Percentiles rank a stretch among this genome's conserved stretches.
phyloP scores from a whole-genome alignment of 192 early-diverging fungal genomes.

The Coemansia sp. region DNA sequence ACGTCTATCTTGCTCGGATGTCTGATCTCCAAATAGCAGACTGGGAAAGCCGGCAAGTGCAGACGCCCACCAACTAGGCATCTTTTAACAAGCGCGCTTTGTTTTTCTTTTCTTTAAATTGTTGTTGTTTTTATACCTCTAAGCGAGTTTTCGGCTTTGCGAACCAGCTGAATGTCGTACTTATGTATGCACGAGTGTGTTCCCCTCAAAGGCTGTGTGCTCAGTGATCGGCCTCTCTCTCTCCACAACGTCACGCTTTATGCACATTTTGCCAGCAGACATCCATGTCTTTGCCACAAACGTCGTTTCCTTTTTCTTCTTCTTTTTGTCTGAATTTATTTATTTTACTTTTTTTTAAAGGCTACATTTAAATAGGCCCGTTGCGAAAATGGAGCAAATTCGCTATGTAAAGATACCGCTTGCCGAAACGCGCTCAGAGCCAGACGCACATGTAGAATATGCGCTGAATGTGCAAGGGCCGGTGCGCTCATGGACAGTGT shows the following conservation, averaged over 20 bases:
- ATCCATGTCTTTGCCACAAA: too few species aligned
- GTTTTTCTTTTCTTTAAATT: constrained; percentile 3
- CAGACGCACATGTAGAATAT: constrained; percentile 65
- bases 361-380: too few species aligned
- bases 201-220: too few species aligned
- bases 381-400: constrained; percentile 46
- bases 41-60: constrained; percentile 32
- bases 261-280: not conserved
- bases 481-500: constrained; percentile 81
- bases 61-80: constrained; percentile 15
- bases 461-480: constrained; percentile 71
- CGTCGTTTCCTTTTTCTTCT: not conserved
- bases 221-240: too few species aligned
- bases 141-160: too few species aligned
- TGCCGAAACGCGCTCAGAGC: constrained; percentile 40
- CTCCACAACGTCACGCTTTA: not conserved
- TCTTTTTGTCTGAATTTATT: constrained; percentile 6
- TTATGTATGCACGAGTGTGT: too few species aligned
- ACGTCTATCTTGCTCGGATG: constrained; percentile 46
- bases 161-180: not conserved
- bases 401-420: constrained; percentile 51
- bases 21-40: constrained; percentile 30
- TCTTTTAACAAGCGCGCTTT: not conserved
- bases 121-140: too few species aligned
- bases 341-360: constrained; percentile 4